Evolutionary conservation across 768 basidiomycete species (phyloP).

Genomic region (Russula griseocarnosa): DNA sequence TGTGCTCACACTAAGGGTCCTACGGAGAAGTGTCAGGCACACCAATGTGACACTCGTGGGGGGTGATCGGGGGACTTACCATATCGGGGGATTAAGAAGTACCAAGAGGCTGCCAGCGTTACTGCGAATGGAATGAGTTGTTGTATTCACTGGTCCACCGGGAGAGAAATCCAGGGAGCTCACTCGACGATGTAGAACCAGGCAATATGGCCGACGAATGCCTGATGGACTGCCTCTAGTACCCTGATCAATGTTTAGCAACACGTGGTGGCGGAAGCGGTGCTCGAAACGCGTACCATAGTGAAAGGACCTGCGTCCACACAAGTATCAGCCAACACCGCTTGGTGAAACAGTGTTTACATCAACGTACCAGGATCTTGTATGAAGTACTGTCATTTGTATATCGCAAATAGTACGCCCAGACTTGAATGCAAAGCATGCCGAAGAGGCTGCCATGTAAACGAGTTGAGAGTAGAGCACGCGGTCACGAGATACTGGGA

Average conservation of each 20-base stretch:
- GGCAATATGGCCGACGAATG: slow-evolving; percentile 21
- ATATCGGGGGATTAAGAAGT: slow-evolving; percentile 21
- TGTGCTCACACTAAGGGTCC: slow-evolving; percentile 27
- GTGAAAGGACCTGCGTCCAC: slow-evolving; percentile 9
- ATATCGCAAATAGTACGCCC: slow-evolving; percentile 25
- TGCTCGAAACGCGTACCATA: slow-evolving; percentile 18
- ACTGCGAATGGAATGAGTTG: not conserved
- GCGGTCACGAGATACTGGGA: not conserved
- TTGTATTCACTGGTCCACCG: no score
- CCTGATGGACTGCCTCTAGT: slow-evolving; percentile 25
- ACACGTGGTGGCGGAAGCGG: not conserved
- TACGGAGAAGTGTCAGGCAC: not conserved
- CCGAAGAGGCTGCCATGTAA: slow-evolving; percentile 22
- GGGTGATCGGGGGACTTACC: slow-evolving; percentile 19
- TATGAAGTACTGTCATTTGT: slow-evolving; percentile 23
- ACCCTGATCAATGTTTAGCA: slow-evolving; percentile 11
- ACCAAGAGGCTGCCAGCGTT: slow-evolving; percentile 11
- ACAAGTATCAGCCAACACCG: not conserved
- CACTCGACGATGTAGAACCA: slow-evolving; percentile 24
- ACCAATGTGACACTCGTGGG: not conserved
- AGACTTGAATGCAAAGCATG: slow-evolving; percentile 26
- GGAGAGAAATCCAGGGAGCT: not conserved
- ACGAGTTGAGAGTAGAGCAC: not conserved
- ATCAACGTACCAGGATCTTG: slow-evolving; percentile 24
- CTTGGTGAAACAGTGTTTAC: not conserved